Base-by-base conservation (phyloP, 768 basidiomycete genomes). In the Auricularia sp. region DNA sequence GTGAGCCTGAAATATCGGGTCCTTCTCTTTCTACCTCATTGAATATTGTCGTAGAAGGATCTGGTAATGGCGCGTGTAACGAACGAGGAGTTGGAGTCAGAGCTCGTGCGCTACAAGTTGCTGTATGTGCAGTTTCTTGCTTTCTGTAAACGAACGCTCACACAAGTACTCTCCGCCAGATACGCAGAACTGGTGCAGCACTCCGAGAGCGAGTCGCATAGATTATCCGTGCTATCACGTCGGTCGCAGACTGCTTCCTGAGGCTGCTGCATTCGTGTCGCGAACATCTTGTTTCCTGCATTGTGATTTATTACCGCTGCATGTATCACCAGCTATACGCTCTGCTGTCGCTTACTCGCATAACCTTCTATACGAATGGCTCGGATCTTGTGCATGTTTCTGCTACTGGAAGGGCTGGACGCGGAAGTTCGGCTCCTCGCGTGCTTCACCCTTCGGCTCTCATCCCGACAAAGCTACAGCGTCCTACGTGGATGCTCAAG, bases 51-150 rank as follows among this genome's bases (percentile, higher is more conserved):
- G 54, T 67, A 93, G 91, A 93, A 95, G 69, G 89, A 96, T 73
- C 83, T 98, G 3, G 97, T 98, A 3, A 92, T 87, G 79, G 82
- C 88, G 65, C 85, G 94, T 62, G 77, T 98, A 47, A 86, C 88
- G 66, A 91, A 92, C 69, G 96, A 99, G 73, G 94, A 98, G 73
- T 81, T 96, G 66, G 97, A 98, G 74, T 83, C 86, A 65, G 93
- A 98, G 74, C 83, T 99, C 18, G 95, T 99, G 45, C 86, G 90
- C 51, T 98, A 97, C 77, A 97, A 97, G 77, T 78, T 97, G 56
- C 73, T 96, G 91, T 94, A 70, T 73, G 89, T 79, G 7, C n/a
- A 3, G 36, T 18, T 1, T 56, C 14, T 33, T 11, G 54, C 34
- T 8, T 21, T 21, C 10, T 44, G 63, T 16, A 61, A 1, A 0